A percentile compares a stretch with the other conserved stretches of the same genome.
Conservation (phyloP, 2,329 filamentous ascomycete species). For the Clathrospora elynae region DNA sequence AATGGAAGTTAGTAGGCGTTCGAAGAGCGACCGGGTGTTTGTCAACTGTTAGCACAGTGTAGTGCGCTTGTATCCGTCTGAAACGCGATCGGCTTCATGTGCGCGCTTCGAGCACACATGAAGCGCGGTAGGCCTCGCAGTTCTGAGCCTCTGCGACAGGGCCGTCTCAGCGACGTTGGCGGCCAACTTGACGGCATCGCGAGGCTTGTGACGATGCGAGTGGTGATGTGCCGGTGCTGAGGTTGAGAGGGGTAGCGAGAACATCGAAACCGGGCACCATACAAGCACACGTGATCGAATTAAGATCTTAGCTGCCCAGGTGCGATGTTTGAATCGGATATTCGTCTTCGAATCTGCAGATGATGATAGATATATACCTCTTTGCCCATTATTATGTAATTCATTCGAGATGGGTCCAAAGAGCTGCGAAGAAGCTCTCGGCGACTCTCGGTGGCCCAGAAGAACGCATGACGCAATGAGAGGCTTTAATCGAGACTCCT, state of each 20-base stretch:
- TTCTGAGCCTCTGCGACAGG: slow-evolving; percentile 26
- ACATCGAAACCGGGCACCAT: not conserved
- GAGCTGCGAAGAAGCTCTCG: no score
- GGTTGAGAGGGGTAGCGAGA: not conserved
- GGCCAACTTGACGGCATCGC: slow-evolving; percentile 10
- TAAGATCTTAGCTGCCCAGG: no score
- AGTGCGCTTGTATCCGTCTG: slow-evolving; percentile 40
- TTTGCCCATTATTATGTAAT: no score
- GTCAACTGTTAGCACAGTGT: slow-evolving; percentile 45
- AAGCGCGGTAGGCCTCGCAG: slow-evolving; percentile 45
- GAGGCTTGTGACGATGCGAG: slow-evolving; percentile 8
- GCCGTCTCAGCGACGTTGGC: slow-evolving; percentile 39
- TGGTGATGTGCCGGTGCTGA: slow-evolving; percentile 1
- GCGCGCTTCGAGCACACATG: slow-evolving; percentile 46
- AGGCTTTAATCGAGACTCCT: not conserved
- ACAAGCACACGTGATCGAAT: slow-evolving; percentile 11
- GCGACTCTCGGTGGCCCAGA: no score
- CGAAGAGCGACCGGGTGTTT: slow-evolving; percentile 34
- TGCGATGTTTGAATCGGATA: no score
- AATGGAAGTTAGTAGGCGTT: slow-evolving; percentile 32
- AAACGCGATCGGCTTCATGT: slow-evolving; percentile 46
- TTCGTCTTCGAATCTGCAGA: no score
- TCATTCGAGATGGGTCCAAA: no score
- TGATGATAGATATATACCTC: no score
- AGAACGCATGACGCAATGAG: no score